Conservation (phyloP, 192 early-diverging fungal species). For the Entomortierella lignicola region DNA sequence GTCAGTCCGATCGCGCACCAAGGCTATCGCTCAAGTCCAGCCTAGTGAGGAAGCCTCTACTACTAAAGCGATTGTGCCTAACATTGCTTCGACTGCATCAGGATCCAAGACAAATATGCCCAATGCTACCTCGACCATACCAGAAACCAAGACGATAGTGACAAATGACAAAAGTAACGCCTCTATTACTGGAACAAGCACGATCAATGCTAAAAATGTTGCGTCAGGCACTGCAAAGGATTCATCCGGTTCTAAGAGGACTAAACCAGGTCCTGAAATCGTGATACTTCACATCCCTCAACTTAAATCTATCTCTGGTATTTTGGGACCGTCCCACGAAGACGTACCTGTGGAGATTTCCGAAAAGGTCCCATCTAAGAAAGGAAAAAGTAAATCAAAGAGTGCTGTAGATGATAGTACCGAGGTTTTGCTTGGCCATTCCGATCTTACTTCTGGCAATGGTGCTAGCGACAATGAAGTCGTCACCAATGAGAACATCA, state of each 20-base stretch:
- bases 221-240: background rate
- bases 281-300: background rate
- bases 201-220: background rate
- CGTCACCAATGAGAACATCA: no score
- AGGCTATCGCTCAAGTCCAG: background rate
- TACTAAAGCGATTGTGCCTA: background rate
- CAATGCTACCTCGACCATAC: background rate
- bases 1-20: constrained; percentile 18
- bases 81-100: background rate
- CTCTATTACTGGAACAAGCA: no score
- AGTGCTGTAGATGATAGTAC: no score
- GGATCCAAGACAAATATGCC: background rate
- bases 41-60: no score
- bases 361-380: no score
- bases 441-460: no score
- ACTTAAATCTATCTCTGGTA: background rate
- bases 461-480: no score
- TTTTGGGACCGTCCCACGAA: background rate
- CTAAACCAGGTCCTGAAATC: background rate
- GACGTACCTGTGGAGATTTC: no score
- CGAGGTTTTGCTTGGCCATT: no score
- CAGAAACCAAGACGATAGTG: background rate
- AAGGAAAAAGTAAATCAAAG: no score
- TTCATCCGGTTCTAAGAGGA: background rate
- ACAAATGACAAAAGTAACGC: no score